These are phyloP conservation scores for Suhomyces sp. DNA, from an alignment of 805 yeast species.

Conservation along the genomic window DNA sequence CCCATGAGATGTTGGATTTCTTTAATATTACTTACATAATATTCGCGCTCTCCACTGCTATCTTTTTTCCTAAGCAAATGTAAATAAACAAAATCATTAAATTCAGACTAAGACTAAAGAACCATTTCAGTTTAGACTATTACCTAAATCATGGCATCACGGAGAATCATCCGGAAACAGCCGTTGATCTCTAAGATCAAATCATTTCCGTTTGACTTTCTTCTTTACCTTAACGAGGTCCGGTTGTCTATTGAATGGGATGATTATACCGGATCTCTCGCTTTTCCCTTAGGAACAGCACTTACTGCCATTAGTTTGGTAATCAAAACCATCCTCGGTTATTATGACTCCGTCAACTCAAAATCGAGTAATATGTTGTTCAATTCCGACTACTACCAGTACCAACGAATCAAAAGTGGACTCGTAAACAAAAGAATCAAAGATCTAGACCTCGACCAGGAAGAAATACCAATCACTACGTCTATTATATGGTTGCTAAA, in stretches of 20 bases:
- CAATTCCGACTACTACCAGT: slow-evolving; percentile 33
- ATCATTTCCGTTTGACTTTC: slow-evolving; percentile 35
- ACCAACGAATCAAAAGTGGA: slow-evolving; percentile 27
- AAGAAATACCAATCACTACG: slow-evolving; percentile 10
- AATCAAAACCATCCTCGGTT: slow-evolving; percentile 21
- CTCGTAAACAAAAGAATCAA: slow-evolving; percentile 6
- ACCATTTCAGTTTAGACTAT: no score
- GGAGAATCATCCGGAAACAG: slow-evolving; percentile 21
- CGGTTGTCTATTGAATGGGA: slow-evolving; percentile 44
- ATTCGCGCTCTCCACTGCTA: no score
- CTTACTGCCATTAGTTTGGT: slow-evolving; percentile 20
- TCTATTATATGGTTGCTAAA: slow-evolving; percentile 19
- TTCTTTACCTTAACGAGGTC: slow-evolving; percentile 36
- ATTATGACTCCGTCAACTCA: slow-evolving; percentile 26
- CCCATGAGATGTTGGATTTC: no score
- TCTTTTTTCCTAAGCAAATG: no score
- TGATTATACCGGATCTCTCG: slow-evolving; percentile 27
- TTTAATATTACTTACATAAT: no score
- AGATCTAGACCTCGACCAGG: slow-evolving; percentile 3
- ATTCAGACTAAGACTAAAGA: no score
- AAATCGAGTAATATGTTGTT: slow-evolving; percentile 34
- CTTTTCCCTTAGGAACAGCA: slow-evolving; percentile 30
- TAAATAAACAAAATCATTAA: no score
- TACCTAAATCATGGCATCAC: slow-evolving; percentile 2
- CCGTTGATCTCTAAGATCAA: slow-evolving; percentile 30